Evolutionary conservation across 306 rosid species (phyloP).

Genomic region (Astragalus membranaceus): DNA sequence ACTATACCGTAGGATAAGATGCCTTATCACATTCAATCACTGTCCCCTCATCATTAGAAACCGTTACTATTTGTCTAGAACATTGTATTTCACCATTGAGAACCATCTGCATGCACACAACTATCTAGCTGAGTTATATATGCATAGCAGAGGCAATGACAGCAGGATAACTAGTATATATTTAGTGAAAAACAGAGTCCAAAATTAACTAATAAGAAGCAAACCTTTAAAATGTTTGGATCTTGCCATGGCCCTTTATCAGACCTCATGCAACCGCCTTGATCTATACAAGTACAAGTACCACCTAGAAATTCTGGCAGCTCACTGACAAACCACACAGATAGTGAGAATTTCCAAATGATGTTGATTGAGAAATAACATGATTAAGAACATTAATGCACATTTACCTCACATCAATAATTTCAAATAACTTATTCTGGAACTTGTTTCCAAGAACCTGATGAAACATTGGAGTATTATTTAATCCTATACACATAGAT

Average conservation of each 20-base stretch:
- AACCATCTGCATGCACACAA: constrained; percentile 52
- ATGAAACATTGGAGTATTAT: constrained; percentile 23
- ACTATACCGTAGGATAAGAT: constrained; percentile 40
- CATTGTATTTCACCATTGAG: constrained; percentile 64
- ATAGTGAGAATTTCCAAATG: constrained; percentile 11
- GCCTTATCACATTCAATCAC: constrained; percentile 57
- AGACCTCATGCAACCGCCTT: constrained; percentile 80
- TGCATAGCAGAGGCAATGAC: not conserved
- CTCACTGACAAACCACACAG: constrained; percentile 50
- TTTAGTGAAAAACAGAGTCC: not conserved
- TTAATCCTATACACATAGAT: not conserved
- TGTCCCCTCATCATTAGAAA: constrained; percentile 50
- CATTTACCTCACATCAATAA: constrained; percentile 70
- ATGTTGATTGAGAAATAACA: constrained; percentile 5
- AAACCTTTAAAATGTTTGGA: constrained; percentile 71
- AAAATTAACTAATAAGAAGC: not conserved
- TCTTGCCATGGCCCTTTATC: constrained; percentile 96
- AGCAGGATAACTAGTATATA: not conserved
- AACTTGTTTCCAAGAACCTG: constrained; percentile 88
- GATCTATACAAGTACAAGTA: constrained; percentile 63
- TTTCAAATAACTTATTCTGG: constrained; percentile 70
- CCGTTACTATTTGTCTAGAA: constrained; percentile 65
- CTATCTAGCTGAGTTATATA: constrained; percentile 11
- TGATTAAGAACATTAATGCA: not conserved
- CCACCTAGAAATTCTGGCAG: constrained; percentile 90